A percentile compares a stretch with the other conserved stretches of the same genome.
Evolutionary conservation across 768 basidiomycete genomes (phyloP).

Genomic region (Boletus eberwhitei): DNA sequence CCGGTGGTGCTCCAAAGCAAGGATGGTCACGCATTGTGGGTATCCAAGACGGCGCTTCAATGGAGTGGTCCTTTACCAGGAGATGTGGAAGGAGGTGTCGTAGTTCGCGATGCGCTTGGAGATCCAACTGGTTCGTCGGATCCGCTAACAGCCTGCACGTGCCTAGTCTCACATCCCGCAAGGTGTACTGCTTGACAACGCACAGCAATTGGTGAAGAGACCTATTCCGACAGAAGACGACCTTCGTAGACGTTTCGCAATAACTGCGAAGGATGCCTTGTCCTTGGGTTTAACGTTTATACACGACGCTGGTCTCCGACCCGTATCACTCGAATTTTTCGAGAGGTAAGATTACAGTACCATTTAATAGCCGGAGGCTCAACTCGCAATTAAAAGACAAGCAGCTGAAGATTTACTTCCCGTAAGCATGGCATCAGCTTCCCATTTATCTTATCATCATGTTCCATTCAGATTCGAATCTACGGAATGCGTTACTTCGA

Average conservation of each 20-base stretch:
- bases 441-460: neutral
- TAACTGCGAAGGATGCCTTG: constrained; percentile 65
- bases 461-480: constrained; percentile 56
- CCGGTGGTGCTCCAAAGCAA: constrained; percentile 79
- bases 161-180: constrained; percentile 2
- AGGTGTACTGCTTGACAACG: constrained; percentile 85
- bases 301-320: constrained; percentile 79
- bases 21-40: constrained; percentile 89
- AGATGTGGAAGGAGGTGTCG: constrained; percentile 74
- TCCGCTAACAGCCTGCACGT: neutral
- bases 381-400: constrained; percentile 44
- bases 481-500: constrained; percentile 77
- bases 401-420: constrained; percentile 60
- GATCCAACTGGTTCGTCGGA: constrained; percentile 60
- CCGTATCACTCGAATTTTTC: constrained; percentile 72
- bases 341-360: constrained; percentile 43
- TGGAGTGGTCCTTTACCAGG: constrained; percentile 61
- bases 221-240: constrained; percentile 64
- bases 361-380: neutral
- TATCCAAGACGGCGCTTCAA: constrained; percentile 60
- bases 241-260: constrained; percentile 55
- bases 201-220: constrained; percentile 67
- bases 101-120: constrained; percentile 64
- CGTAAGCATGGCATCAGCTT: constrained; percentile 33
- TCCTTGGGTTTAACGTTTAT: constrained; percentile 74